A percentile compares a stretch with the other conserved stretches of the same genome.
phyloP scores from a whole-genome alignment of 1,284 basidiomycete genomes.

The Polyporus tsugae region DNA sequence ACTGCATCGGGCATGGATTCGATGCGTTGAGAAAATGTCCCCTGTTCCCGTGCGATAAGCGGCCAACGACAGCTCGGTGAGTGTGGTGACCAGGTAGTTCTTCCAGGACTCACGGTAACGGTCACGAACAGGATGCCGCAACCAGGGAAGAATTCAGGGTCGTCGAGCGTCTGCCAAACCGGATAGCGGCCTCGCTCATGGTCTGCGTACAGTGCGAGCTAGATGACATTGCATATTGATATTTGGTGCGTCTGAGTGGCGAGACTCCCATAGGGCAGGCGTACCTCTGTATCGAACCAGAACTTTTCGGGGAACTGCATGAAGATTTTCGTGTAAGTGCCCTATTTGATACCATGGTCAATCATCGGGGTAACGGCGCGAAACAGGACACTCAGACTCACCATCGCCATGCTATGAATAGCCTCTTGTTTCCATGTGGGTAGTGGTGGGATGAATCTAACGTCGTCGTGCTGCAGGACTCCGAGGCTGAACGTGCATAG shows the following conservation, averaged over 20 bases:
- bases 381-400: slow-evolving; percentile 26
- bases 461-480: slow-evolving; percentile 68
- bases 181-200: slow-evolving; percentile 71
- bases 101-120: slow-evolving; percentile 57
- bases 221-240: neutral
- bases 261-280: neutral
- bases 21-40: slow-evolving; percentile 66
- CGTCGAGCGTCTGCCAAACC: slow-evolving; percentile 76
- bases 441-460: slow-evolving; percentile 60
- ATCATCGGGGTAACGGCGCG: neutral
- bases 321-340: slow-evolving; percentile 78
- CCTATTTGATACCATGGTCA: slow-evolving; percentile 38
- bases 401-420: slow-evolving; percentile 73
- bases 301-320: slow-evolving; percentile 70
- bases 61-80: neutral
- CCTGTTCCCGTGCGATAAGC: slow-evolving; percentile 42
- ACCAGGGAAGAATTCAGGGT: slow-evolving; percentile 63
- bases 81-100: neutral
- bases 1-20: slow-evolving; percentile 57
- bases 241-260: neutral
- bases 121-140: slow-evolving; percentile 72
- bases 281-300: slow-evolving; percentile 73
- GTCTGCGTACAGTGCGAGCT: slow-evolving; percentile 75
- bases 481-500: slow-evolving; percentile 71
- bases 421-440: slow-evolving; percentile 75